A percentile compares a stretch with the other conserved stretches of the same genome.
Conservation (phyloP, 2,329 filamentous ascomycete genomes). For the Cladosporium austrohemisphaericum region DNA sequence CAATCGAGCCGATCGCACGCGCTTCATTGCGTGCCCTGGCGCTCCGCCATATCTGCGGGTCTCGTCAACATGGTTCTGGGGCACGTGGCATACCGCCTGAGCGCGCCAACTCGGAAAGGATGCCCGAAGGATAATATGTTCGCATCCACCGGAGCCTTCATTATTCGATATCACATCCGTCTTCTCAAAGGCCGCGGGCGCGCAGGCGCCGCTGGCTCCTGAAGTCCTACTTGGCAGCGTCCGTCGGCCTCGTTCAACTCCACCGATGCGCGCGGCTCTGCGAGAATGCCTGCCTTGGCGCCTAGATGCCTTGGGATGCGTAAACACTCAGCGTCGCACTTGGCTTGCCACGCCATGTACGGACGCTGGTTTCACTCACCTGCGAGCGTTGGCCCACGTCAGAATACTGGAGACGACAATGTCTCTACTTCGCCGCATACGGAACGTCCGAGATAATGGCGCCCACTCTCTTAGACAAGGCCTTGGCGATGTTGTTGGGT, state of each 20-base stretch:
- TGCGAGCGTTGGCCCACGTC: constrained; percentile 11
- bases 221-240: constrained; percentile 5
- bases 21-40: no score
- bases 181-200: neutral
- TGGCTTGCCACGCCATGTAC: constrained; percentile 9
- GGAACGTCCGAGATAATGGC: constrained; percentile 11
- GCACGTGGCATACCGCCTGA: no score
- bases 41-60: no score
- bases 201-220: neutral
- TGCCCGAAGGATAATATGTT: neutral
- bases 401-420: constrained; percentile 15
- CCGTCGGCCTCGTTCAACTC: neutral
- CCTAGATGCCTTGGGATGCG: constrained; percentile 15
- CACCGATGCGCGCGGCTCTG: constrained; percentile 1
- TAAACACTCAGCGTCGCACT: constrained; percentile 15
- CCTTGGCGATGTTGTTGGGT: constrained; percentile 6
- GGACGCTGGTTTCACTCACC: neutral
- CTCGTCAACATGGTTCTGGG: no score
- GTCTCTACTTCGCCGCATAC: constrained; percentile 11
- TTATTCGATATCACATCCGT: neutral
- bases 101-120: neutral
- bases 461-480: constrained; percentile 5
- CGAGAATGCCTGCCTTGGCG: constrained; percentile 12
- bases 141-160: neutral
- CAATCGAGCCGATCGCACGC: no score